Evolutionary conservation across 2,329 filamentous ascomycete genomes (phyloP), one percentile per base, ranked within the genome.

Genomic region (Leptographium radiaticola): DNA sequence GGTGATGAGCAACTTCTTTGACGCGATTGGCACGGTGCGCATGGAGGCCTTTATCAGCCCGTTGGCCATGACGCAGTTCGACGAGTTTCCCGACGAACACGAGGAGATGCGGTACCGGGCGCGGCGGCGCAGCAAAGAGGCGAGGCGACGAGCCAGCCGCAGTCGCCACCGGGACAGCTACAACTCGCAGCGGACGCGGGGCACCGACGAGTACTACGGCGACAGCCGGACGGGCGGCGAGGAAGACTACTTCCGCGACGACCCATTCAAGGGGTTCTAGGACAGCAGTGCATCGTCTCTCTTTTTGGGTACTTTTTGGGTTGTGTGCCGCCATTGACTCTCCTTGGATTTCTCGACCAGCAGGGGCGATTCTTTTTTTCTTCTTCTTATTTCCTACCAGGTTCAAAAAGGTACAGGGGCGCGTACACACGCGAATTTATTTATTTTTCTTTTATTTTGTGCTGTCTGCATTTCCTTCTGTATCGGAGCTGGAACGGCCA

Each of bases 1-100:
- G 4, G 58, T 57, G n/a, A 63, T 63, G 63, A 64, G 60, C 55
- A 81, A 82, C 66, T 90, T 93, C 70, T 93, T 93, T 63, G 89
- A 94, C 61, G 86, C 86, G 1, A 84, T 94, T 55, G 89, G 90
- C 1, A 97, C 90, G 2, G 82, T 97, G 48, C 82, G 93, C 33
- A 97, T 98, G 91, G 91, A 97, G 67, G 93, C 93, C 0, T 98
- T 97, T 66, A 94, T 98, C 60, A 81, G 75, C 61, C 81, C 81
- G 0, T 66, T 83, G 12, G 71, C 77, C 2, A 40, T 58, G 20
- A 39, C 70, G 2, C 69, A 70, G 55, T 70, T 74, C 52, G 69
- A 71, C 13, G 74, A 76, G 13, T 67, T 70, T 44, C 69, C 71
- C 0, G 71, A 75, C 53, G 76, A 78, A 58, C 66, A 70, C 25